These are phyloP conservation scores for Paraphoma chrysanthemicola DNA, from an alignment of 2,329 filamentous ascomycete genomes.

Conservation along the genomic window DNA sequence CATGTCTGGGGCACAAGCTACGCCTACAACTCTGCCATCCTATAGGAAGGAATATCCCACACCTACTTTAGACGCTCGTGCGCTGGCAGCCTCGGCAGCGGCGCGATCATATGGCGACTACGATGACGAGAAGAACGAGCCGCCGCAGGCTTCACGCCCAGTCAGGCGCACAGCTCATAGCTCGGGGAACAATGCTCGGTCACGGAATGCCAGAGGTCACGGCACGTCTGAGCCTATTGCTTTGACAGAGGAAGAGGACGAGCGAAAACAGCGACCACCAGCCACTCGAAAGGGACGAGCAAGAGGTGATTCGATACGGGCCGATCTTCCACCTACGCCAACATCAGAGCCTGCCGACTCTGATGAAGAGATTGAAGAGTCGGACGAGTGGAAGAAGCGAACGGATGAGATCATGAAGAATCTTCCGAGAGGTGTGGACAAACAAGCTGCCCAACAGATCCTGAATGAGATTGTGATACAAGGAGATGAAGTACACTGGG, in stretches of 20 bases:
- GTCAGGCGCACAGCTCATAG: conserved; percentile 16
- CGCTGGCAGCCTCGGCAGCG: conserved; percentile 39
- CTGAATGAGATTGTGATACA: conserved; percentile 94
- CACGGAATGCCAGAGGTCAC: conserved; percentile 23
- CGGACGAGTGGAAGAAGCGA: conserved; percentile 45
- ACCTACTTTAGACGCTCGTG: conserved; percentile 23
- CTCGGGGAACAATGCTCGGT: conserved; percentile 21
- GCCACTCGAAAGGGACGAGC: conserved; percentile 36
- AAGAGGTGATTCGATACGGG: conserved; percentile 38
- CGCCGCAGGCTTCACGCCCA: conserved; percentile 15
- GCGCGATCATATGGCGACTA: conserved; percentile 38
- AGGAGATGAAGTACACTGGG: conserved; percentile 94
- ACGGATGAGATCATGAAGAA: conserved; percentile 68
- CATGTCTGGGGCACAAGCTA: conserved; percentile 10
- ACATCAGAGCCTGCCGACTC: conserved; percentile 36
- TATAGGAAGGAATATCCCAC: conserved; percentile 60
- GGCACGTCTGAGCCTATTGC: conserved; percentile 25
- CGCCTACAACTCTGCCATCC: conserved; percentile 36
- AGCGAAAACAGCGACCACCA: conserved; percentile 24
- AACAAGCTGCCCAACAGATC: conserved; percentile 84
- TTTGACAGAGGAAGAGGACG: conserved; percentile 27
- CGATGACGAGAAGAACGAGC: conserved; percentile 21
- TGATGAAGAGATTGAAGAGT: conserved; percentile 30
- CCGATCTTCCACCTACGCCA: conserved; percentile 40
- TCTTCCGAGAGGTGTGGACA: conserved; percentile 82